Conservation (phyloP, 2,329 filamentous ascomycete species). For the Diaporthe batatas region DNA sequence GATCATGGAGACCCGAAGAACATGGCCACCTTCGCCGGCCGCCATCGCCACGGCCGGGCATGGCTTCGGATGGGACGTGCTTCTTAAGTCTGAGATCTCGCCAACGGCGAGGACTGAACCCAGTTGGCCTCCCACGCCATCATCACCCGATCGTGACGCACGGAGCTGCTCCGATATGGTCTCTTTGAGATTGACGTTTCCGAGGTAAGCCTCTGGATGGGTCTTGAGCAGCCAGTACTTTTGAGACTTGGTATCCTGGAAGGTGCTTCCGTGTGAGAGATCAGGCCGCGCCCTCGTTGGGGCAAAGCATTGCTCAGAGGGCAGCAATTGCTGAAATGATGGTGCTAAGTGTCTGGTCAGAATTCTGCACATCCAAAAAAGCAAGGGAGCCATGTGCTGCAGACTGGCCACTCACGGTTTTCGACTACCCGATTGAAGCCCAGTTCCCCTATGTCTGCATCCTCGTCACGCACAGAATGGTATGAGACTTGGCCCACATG, state of each 20-base stretch:
- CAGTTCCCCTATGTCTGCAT: conserved; percentile 55
- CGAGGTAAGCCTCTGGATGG: conserved; percentile 64
- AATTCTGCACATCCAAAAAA: not conserved
- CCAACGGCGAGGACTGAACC: conserved; percentile 67
- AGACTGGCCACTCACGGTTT: conserved; percentile 45
- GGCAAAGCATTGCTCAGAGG: conserved; percentile 48
- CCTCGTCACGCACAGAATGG: conserved; percentile 47
- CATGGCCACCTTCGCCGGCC: conserved; percentile 69
- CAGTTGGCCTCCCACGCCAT: conserved; percentile 50
- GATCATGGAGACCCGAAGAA: conserved; percentile 68
- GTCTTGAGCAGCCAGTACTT: conserved; percentile 64
- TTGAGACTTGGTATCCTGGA: conserved; percentile 53
- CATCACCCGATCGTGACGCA: conserved; percentile 49
- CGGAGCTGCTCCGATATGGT: conserved; percentile 32
- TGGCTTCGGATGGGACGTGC: conserved; percentile 45
- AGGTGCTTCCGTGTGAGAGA: conserved; percentile 5
- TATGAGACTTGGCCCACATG: conserved; percentile 66
- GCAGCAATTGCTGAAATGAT: conserved; percentile 44
- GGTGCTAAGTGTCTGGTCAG: conserved; percentile 34
- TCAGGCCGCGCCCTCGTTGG: conserved; percentile 40
- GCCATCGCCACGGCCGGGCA: conserved; percentile 60
- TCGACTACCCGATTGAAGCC: conserved; percentile 49
- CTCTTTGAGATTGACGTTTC: conserved; percentile 47
- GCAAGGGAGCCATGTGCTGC: not conserved
- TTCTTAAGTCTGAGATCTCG: conserved; percentile 60